phyloP scores from a whole-genome alignment of 345 rosid genomes.

The Lepidium sativum region DNA sequence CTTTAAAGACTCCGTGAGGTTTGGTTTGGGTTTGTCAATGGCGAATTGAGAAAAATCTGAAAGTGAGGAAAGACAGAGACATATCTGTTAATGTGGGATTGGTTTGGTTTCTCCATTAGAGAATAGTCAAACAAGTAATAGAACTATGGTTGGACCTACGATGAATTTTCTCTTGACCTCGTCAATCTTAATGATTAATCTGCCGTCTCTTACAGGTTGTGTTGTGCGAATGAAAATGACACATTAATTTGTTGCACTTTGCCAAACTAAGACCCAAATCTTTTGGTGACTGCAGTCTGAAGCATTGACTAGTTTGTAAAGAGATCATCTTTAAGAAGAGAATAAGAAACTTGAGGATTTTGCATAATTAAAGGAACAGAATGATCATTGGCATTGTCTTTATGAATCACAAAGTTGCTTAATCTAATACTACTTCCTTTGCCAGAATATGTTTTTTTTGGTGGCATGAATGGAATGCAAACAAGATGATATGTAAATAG shows the following conservation, averaged over 20 bases:
- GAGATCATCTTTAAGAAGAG: not conserved
- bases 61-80: not conserved
- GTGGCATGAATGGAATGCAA: no score
- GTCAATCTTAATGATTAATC: not conserved
- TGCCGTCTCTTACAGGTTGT: not conserved
- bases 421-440: not conserved
- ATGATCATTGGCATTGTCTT: not conserved
- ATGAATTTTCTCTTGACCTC: not conserved
- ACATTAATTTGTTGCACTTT: not conserved
- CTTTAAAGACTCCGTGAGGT: constrained; percentile 13
- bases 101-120: not conserved
- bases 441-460: not conserved
- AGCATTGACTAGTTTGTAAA: not conserved
- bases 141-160: not conserved
- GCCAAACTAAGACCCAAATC: not conserved
- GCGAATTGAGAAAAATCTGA: not conserved
- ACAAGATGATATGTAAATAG: no score
- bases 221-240: constrained; percentile 1
- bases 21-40: constrained; percentile 13
- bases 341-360: not conserved
- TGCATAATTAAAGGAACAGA: not conserved
- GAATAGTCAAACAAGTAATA: constrained; percentile 16
- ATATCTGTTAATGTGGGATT: not conserved
- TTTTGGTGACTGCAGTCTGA: not conserved
- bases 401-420: not conserved